A percentile compares a stretch with the other conserved stretches of the same genome.
Conservation (phyloP, 83 land plant genomes). For the Thuja plicata region DNA sequence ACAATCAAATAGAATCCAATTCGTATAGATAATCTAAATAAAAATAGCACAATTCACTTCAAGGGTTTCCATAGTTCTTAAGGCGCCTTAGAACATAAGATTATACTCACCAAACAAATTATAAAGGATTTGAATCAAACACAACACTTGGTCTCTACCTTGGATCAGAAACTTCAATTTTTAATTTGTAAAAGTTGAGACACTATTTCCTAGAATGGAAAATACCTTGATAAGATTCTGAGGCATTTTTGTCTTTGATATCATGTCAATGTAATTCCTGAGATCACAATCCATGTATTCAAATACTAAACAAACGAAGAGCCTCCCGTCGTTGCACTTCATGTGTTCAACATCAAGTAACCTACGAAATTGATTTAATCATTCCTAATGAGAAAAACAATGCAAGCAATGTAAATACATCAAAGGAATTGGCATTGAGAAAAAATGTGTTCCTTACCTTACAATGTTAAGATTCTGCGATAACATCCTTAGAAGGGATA, state of each 20-base stretch:
- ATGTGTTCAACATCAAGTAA: conserved; percentile 83
- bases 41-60: neutral
- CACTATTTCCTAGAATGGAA: neutral
- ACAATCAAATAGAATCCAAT: too few relatives aligned
- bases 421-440: too few relatives aligned
- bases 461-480: conserved; percentile 67
- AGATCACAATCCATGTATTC: conserved; percentile 93
- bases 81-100: neutral
- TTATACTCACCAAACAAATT: too few relatives aligned
- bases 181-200: too few relatives aligned
- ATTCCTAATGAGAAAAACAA: too few relatives aligned
- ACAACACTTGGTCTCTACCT: too few relatives aligned
- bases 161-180: too few relatives aligned
- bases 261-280: conserved; percentile 71
- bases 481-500: conserved; percentile 86
- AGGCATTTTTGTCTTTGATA: conserved; percentile 44
- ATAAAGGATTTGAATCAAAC: too few relatives aligned
- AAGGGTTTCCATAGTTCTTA: neutral
- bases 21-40: neutral
- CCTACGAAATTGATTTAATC: conserved; percentile 31
- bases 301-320: conserved; percentile 67
- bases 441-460: conserved; percentile 24
- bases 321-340: conserved; percentile 68
- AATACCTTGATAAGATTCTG: conserved; percentile 57
- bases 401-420: too few relatives aligned